These are phyloP conservation scores for Coemansia sp. DNA, from an alignment of 192 early-diverging fungal genomes.

Conservation along the genomic window DNA sequence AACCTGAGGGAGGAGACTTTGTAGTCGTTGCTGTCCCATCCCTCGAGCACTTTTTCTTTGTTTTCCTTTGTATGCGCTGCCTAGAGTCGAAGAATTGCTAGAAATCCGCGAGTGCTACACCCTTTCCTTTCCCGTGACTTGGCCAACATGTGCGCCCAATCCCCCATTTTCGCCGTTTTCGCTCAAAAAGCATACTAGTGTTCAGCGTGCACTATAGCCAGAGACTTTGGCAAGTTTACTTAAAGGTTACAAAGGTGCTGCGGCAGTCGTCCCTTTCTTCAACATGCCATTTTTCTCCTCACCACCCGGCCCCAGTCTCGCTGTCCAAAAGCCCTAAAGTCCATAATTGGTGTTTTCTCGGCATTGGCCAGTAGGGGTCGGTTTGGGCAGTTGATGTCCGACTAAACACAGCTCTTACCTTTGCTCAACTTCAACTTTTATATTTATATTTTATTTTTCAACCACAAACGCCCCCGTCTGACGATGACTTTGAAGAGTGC, in stretches of 20 bases:
- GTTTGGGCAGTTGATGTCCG: not conserved
- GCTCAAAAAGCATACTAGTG: not conserved
- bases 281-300: not conserved
- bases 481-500: conserved; percentile 7
- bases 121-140: too few species aligned
- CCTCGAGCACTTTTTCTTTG: not conserved
- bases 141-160: too few species aligned
- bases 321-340: not conserved
- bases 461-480: too few species aligned
- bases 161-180: not conserved
- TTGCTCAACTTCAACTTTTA: not conserved
- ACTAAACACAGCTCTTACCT: not conserved
- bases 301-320: too few species aligned
- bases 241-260: too few species aligned
- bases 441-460: not conserved
- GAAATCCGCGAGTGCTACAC: not conserved
- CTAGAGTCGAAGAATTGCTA: not conserved
- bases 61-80: not conserved
- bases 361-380: not conserved
- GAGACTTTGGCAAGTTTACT: too few species aligned
- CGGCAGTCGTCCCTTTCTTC: not conserved
- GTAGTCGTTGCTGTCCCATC: not conserved
- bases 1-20: not conserved
- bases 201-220: too few species aligned
- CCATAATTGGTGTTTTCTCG: not conserved